Evolutionary conservation across 2,329 filamentous ascomycete species (phyloP), one percentile per base, ranked within the genome.

Genomic region (Ampelomyces quisqualis): DNA sequence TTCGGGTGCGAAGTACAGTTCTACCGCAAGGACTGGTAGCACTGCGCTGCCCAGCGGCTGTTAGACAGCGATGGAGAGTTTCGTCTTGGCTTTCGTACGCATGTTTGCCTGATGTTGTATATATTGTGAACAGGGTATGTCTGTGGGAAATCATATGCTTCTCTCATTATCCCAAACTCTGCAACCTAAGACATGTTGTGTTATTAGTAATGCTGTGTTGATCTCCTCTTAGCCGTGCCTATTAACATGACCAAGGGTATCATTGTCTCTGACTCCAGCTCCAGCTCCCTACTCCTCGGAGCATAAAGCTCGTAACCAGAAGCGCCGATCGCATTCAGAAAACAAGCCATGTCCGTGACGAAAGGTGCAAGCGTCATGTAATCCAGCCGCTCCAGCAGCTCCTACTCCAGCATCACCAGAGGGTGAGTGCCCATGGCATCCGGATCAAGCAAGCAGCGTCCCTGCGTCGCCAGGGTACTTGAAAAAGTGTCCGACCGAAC

Each of bases 1-100:
- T 21, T 45, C 49, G 17, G 53, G 49, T 29, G 64, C 62, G 1
- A 48, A 40, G 22, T 64, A 62, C 43, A 49, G 43, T 27, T 9
- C 44, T 2, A 52, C 23, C 42, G 38, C 18, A 1, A 49, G 61
- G 24, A 60, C 51, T 1, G 47, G 56, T 13, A 57, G 49, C 37
- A 60, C 60, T 32, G 51, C 47, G 22, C 32, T 65, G 3, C 62
- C 62, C 9, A 18, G 8, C 22, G 34, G 34, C 14, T 37, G 34
- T 26, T 37, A 37, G 23, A 11, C 29, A 17, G 9, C 14, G 7
- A 24, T 24, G 9, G 22, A 24, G 22, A 8, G 22, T n/a, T 10
- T 24, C 9, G 7, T 10, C 3, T 24, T 3, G 3, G 9, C 3
- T 24, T 10, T 24, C n/a, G 9, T 8, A 10, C 9, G n/a, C 9